Evolutionary conservation across 2,329 filamentous ascomycete genomes (phyloP), one percentile per base, ranked within the genome.

Genomic region (Sporothrix luriei): DNA sequence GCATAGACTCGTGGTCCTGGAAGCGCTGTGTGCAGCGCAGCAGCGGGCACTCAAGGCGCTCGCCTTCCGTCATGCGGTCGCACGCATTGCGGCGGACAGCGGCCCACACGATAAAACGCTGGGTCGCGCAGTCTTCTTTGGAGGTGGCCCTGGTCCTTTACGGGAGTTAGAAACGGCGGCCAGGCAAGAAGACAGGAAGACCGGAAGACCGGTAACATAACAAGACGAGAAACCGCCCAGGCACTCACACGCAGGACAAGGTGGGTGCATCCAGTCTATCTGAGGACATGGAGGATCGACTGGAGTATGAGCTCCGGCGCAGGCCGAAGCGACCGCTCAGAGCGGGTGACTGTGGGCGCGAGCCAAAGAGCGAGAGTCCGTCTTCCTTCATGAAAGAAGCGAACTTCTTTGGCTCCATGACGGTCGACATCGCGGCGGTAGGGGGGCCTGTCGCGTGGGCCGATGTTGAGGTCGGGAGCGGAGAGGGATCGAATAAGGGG

Each of bases 31-130:
- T 80, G 75, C 85, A 87, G 51, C 80, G 80, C 51, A 86, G 75
- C 71, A 87, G 77, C 19, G 85, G 85, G 71, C 85, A 87, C 73
- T 82, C 81, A 51, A 84, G 77, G 69, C 80, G 82, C 72, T 86
- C 82, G 73, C 79, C 80, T 29, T 78, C 75, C 10, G 80, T 81
- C 80, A 86, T 84, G 68, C 79, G 81, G 54, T 76, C 72, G 68
- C 80, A 84, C 40, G 78, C 79, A 76, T 86, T 87, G 74, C 84
- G 84, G 75, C 84, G 83, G 72, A 86, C 80, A 59, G 85, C 85
- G 46, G 81, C 82, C 85, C 85, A 87, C 66, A 84, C 83, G 73
- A 87, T 82, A 76, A 87, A 87, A 70, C 82, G 79, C 73, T 86
- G 81, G 57, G 83, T 79, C 24, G 82, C 82, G 74, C 85, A 86